Evolutionary conservation across 306 rosid genomes (phyloP).

Genomic region (Acacia confusa): DNA sequence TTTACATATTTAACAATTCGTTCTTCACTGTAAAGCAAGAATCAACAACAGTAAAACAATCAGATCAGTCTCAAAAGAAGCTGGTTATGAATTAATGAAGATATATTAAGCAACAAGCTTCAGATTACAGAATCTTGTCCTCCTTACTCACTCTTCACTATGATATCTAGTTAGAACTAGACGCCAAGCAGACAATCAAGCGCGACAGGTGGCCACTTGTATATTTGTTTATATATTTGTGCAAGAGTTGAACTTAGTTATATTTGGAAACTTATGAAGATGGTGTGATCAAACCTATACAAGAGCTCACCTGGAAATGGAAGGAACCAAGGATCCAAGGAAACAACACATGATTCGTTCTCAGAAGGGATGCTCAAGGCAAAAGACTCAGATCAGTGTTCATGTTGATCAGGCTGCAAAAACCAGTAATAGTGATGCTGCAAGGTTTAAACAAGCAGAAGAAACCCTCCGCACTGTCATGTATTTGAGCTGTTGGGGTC

Average conservation of each 20-base stretch:
- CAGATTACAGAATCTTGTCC: slow-evolving; percentile 9
- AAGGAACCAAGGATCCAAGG: neutral
- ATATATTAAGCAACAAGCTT: neutral
- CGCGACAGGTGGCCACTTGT: neutral
- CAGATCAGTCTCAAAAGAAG: neutral
- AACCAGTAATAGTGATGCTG: slow-evolving; percentile 7
- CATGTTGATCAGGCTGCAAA: neutral
- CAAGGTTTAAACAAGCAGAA: slow-evolving; percentile 42
- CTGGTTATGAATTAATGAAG: neutral
- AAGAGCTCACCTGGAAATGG: neutral
- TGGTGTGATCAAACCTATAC: neutral
- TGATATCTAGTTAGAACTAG: neutral
- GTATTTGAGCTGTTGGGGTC: slow-evolving; percentile 58
- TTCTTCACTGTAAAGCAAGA: neutral
- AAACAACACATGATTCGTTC: neutral
- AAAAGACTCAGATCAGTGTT: neutral
- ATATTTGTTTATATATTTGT: neutral
- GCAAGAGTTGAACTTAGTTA: neutral
- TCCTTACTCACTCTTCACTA: neutral
- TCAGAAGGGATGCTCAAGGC: neutral
- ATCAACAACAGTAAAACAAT: neutral
- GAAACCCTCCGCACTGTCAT: slow-evolving; percentile 54
- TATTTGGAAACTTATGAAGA: neutral
- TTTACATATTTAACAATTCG: slow-evolving; percentile 10
- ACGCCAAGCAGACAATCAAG: neutral